A percentile compares a stretch with the other conserved stretches of the same genome.
These are phyloP conservation scores for Dentipellis fragilis DNA, from an alignment of 768 basidiomycete genomes.

Conservation along the genomic window DNA sequence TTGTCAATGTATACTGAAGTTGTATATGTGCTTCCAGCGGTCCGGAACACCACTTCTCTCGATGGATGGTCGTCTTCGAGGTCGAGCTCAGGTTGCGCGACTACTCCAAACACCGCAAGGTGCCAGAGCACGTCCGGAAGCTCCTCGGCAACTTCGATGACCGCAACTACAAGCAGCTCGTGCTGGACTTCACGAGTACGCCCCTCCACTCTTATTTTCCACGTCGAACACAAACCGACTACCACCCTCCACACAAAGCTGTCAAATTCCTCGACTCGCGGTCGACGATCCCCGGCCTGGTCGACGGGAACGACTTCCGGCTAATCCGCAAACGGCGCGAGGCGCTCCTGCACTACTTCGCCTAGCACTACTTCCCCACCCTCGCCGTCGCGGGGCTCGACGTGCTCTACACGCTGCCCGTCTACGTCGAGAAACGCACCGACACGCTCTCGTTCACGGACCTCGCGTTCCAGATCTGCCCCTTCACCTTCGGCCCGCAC, in stretches of 20 bases:
- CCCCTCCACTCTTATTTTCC: neutral
- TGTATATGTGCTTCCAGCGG: neutral
- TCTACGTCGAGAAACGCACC: neutral
- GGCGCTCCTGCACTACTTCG: conserved; percentile 14
- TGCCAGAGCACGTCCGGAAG: conserved; percentile 9
- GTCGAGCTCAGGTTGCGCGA: conserved; percentile 17
- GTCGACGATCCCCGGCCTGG: neutral
- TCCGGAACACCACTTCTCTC: neutral
- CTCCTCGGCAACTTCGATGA: conserved; percentile 7
- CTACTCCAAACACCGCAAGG: conserved; percentile 9
- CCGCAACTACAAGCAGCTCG: conserved; percentile 14
- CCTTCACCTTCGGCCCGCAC: neutral
- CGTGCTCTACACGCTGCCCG: conserved; percentile 13
- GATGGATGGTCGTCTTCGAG: conserved; percentile 21
- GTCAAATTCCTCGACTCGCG: neutral
- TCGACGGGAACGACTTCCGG: conserved; percentile 8
- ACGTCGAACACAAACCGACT: too few relatives aligned
- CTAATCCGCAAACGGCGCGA: conserved; percentile 13
- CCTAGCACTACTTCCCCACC: conserved; percentile 18
- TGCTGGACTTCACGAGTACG: conserved; percentile 16
- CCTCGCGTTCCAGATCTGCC: neutral
- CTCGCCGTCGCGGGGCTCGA: conserved; percentile 17
- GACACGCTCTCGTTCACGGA: neutral
- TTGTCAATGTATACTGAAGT: neutral
- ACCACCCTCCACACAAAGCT: neutral